Base-by-base conservation (phyloP, 139 green algal genomes). In the Chlorella sp. region DNA sequence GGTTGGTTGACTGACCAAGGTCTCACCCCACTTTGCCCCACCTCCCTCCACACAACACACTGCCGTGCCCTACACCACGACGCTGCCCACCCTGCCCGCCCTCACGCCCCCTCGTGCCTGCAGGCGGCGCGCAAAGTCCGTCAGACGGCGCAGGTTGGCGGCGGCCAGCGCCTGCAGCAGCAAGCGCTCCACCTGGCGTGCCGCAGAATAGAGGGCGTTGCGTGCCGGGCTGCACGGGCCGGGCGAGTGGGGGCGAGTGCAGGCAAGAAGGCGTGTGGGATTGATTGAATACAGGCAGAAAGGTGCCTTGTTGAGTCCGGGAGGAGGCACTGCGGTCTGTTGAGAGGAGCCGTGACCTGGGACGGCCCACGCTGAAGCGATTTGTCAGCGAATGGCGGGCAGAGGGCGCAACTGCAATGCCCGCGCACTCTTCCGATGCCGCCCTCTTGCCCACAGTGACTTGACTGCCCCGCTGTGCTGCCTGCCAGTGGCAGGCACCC, bases 161-260 rank as follows among this genome's bases (percentile, higher is more conserved):
- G 42, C 37, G 0, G 85, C 85, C 36, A 92, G 48, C 64, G 86
- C 68, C 39, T 34, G 12, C 19, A 87, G 76, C 86, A 95, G 76
- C 28, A 73, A 78, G 42, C 37, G 15, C 85, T 96, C 93, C 81
- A 95, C 24, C 24, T 66, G 69, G 32, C 85, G 88, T 32, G 93
- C 89, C 60, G 77, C 90, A 16, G 88, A 88, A 73, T 90, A 82
- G 81, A 96, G 81, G 21, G 81, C 76, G 60, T 92, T 66, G 24
- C 83, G 89, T 19, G 82, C 34, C 1, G 42, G 7, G 26, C 91
- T 94, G 64, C 86, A 86, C 0, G 76, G 81, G 61, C 14, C 40
- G 24, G 22, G 71, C 18, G 32, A 18, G 71, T 19, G 34, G 14
- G 19, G 71, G 21, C 21, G 32, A 22, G 71, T 26, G 26, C 36